Evolutionary conservation across 208 protist species (phyloP).

Genomic region (Crithidia mellificae): DNA sequence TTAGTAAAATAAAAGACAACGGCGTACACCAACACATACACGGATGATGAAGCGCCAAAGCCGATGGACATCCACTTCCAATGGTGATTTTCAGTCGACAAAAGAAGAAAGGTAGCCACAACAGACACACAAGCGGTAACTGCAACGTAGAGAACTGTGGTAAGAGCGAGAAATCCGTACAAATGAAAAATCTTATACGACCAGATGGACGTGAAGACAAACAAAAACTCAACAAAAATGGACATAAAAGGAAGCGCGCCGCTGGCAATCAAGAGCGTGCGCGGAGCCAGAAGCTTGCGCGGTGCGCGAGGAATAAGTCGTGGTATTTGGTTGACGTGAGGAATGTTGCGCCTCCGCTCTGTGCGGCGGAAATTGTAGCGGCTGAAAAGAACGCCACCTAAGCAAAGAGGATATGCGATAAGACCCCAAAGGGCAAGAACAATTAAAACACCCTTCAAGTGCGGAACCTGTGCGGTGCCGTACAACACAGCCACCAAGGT

Average conservation of each 20-base stretch:
- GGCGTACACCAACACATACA: conserved; percentile 92
- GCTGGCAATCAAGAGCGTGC: conserved; percentile 57
- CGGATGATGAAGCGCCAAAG: conserved; percentile 66
- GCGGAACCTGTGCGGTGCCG: conserved; percentile 55
- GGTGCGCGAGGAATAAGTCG: conserved; percentile 87
- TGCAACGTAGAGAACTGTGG: conserved; percentile 89
- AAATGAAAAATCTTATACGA: conserved; percentile 97
- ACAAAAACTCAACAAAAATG: conserved; percentile 96
- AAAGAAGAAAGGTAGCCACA: conserved; percentile 90
- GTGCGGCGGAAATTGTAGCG: conserved; percentile 51
- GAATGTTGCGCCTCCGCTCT: conserved; percentile 40
- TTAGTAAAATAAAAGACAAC: conserved; percentile 40
- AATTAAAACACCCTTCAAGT: conserved; percentile 56
- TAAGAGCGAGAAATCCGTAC: conserved; percentile 94
- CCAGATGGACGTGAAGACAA: conserved; percentile 95
- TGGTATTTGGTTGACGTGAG: conserved; percentile 93
- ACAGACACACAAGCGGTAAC: conserved; percentile 90
- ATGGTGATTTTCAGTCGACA: conserved; percentile 92
- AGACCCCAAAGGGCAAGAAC: conserved; percentile 82
- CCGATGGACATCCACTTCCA: conserved; percentile 95
- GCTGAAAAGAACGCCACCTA: conserved; percentile 89
- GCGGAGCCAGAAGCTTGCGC: conserved; percentile 42
- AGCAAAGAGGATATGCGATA: conserved; percentile 80
- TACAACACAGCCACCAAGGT: conserved; percentile 35
- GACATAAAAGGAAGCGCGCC: conserved; percentile 94